phyloP scores from a whole-genome alignment of 441 rosid genomes.

The Brassica hybrid region DNA sequence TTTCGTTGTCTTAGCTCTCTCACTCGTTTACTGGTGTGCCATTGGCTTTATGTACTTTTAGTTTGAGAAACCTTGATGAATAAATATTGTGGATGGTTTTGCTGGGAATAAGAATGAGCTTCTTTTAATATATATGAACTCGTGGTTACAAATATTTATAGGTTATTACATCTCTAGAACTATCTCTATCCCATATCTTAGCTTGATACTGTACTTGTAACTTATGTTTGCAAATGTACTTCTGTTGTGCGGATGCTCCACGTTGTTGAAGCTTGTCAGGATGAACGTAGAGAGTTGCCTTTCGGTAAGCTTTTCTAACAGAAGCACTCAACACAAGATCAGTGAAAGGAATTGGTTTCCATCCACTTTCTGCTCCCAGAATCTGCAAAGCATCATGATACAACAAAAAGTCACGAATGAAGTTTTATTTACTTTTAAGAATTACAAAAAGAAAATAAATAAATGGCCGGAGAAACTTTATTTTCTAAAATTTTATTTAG shows the following conservation, averaged over 20 bases:
- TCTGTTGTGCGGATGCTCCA: slow-evolving; percentile 88
- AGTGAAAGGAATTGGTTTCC: slow-evolving; percentile 86
- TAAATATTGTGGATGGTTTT: background rate
- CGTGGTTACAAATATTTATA: too few species aligned
- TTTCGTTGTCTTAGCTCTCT: background rate
- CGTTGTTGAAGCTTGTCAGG: slow-evolving; percentile 98
- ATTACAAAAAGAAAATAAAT: too few species aligned
- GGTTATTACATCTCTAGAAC: background rate
- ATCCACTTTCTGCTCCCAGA: slow-evolving; percentile 88
- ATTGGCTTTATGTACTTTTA: slow-evolving; percentile 3
- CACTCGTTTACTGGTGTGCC: slow-evolving; percentile 1
- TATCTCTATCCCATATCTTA: too few species aligned
- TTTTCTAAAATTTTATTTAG: too few species aligned
- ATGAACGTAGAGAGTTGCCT: slow-evolving; percentile 91
- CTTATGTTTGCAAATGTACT: slow-evolving; percentile 27
- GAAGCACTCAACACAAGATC: slow-evolving; percentile 72
- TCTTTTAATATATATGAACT: too few species aligned
- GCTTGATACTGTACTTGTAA: too few species aligned
- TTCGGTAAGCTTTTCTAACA: slow-evolving; percentile 90
- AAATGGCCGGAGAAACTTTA: too few species aligned
- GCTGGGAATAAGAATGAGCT: slow-evolving; percentile 36
- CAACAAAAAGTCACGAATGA: too few species aligned
- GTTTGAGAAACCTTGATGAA: slow-evolving; percentile 25
- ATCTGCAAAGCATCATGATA: slow-evolving; percentile 43
- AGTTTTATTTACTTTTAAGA: too few species aligned